phyloP scores from a whole-genome alignment of 495 filamentous ascomycete genomes.

The Xylaria bambusicola region DNA sequence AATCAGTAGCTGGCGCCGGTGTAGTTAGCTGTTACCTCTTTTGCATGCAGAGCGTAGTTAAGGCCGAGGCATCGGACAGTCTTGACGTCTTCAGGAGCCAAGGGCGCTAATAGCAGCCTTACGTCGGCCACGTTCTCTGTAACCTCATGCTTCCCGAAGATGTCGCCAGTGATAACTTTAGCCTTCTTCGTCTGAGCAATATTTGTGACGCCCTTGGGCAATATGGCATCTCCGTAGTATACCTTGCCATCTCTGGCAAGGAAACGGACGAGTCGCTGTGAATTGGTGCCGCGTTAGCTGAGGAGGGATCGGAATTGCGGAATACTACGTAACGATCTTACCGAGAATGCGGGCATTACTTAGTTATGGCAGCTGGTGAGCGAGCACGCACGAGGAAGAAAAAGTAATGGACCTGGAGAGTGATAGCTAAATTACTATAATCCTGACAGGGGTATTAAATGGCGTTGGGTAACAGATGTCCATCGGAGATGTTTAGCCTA shows the following conservation, averaged over 20 bases:
- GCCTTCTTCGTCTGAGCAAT: constrained; percentile 67
- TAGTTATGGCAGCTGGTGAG: not conserved
- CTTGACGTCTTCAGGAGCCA: constrained; percentile 66
- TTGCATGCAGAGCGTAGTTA: constrained; percentile 81
- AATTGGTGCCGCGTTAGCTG: not conserved
- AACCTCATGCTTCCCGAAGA: constrained; percentile 70
- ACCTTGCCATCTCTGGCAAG: constrained; percentile 71
- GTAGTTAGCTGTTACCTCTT: constrained; percentile 51
- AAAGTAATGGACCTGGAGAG: not conserved
- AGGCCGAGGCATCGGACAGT: constrained; percentile 80
- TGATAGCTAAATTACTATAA: no score
- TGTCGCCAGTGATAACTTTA: constrained; percentile 68
- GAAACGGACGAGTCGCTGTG: constrained; percentile 76
- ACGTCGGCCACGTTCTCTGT: constrained; percentile 70
- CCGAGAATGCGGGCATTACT: constrained; percentile 43
- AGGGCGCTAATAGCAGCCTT: constrained; percentile 65
- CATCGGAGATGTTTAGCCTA: constrained; percentile 8
- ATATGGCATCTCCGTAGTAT: constrained; percentile 84
- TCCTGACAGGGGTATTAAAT: not conserved
- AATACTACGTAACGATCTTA: constrained; percentile 10
- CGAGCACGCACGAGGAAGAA: not conserved
- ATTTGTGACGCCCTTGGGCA: constrained; percentile 66
- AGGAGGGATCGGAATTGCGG: not conserved
- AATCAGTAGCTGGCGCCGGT: not conserved
- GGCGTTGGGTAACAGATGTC: not conserved